These are phyloP conservation scores for Simmondsia chinensis DNA, from an alignment of 148 eudicot species.

Conservation along the genomic window DNA sequence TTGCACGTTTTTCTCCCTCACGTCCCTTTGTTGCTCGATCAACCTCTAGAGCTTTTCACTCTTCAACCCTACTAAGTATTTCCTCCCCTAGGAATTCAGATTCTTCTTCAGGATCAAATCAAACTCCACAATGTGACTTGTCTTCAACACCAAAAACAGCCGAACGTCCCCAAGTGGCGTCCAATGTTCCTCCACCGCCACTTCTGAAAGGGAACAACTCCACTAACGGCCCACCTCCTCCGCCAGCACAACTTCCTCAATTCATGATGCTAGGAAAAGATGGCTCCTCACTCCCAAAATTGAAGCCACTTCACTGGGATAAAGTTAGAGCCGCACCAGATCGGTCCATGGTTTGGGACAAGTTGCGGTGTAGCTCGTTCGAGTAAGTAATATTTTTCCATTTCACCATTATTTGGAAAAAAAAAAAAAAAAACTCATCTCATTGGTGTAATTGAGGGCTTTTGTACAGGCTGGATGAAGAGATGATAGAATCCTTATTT, in stretches of 20 bases:
- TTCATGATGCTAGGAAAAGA: slow-evolving; percentile 54
- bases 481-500: slow-evolving; percentile 87
- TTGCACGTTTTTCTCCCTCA: slow-evolving; percentile 10
- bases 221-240: slow-evolving; percentile 49
- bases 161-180: slow-evolving; percentile 11
- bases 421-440: too few relatives aligned
- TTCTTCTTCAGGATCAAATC: slow-evolving; percentile 23
- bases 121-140: slow-evolving; percentile 1
- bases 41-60: slow-evolving; percentile 7
- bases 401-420: neutral
- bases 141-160: slow-evolving; percentile 14
- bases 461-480: slow-evolving; percentile 76
- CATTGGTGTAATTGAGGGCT: neutral
- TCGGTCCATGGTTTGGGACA: slow-evolving; percentile 94
- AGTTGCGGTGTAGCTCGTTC: slow-evolving; percentile 79
- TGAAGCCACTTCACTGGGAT: slow-evolving; percentile 99
- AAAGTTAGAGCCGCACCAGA: slow-evolving; percentile 90
- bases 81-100: slow-evolving; percentile 15
- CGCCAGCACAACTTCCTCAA: slow-evolving; percentile 27
- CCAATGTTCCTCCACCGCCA: slow-evolving; percentile 56
- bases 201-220: slow-evolving; percentile 19
- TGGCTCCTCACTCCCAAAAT: slow-evolving; percentile 73
- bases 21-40: slow-evolving; percentile 7
- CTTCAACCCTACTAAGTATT: slow-evolving; percentile 4
- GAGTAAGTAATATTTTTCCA: slow-evolving; percentile 47